Base-by-base conservation (phyloP, 2,329 filamentous ascomycete species). In the Diaporthe citrichinensis region DNA sequence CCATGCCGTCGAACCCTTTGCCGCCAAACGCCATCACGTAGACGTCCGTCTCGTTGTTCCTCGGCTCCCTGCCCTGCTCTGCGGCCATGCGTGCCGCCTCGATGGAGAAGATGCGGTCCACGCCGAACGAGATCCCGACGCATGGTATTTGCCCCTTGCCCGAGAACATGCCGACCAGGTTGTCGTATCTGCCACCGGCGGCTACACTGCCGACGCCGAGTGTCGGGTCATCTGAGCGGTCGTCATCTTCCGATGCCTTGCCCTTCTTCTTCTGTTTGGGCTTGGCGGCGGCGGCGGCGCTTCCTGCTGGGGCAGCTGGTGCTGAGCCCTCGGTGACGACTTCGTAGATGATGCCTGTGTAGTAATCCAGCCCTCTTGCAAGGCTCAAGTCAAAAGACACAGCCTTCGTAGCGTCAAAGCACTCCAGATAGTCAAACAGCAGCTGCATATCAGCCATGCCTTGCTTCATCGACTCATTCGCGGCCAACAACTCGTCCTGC, bases 11-110 rank as follows among this genome's bases (percentile, higher is more conserved):
- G 84, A 96, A 96, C 28, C 92, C 94, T 85, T 96, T 96, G 72
- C 94, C 94, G 72, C 95, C 96, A 81, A 98, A 95, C 0, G 95
- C 95, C 95, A 98, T 98, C 81, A 98, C 94, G 84, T 92, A 98
- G 61, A 96, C 95, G 81, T 98, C 96, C 3, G 96, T 93, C 80
- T 97, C 94, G 81, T 93, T 95, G 78, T 71, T 62, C 14, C 73
- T 77, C 9, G 59, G 68, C 57, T 73, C 71, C 34, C 49, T 49
- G 59, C 86, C 89, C 80, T 90, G 88, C 75, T 91, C 90, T 89
- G 90, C 77, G 91, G 91, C 83, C 95, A 89, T 67, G 92, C 90
- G 71, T 31, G 94, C 92, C 84, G 97, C 96, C 77, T 92, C 95
- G 82, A 98, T 96, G 80, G 93, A 94, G 86, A 97, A 97, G 81